Evolutionary conservation across 257 asterid species (phyloP).

Genomic region (Cruciata laevipes): DNA sequence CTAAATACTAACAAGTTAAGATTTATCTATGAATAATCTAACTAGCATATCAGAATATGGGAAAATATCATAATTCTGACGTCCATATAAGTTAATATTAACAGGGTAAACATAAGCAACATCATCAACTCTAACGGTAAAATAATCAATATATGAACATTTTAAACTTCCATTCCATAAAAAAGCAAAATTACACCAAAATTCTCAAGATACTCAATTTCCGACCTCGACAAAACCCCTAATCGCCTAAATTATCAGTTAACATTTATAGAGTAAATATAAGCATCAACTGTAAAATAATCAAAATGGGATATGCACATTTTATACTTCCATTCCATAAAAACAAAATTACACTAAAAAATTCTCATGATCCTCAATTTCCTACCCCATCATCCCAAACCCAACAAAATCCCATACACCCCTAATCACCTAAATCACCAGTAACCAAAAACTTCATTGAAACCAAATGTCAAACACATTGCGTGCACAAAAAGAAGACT

Average conservation of each 20-base stretch:
- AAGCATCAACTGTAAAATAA: not conserved
- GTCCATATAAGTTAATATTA: not conserved
- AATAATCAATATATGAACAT: no score
- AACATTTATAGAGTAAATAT: not conserved
- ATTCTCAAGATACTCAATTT: not conserved
- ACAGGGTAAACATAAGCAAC: not conserved
- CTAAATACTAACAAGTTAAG: not conserved
- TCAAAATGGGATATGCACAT: not conserved
- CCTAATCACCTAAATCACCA: not conserved
- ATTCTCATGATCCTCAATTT: not conserved
- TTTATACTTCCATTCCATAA: slow-evolving; percentile 6
- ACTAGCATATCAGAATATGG: not conserved
- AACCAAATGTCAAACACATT: slow-evolving; percentile 16
- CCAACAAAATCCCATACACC: slow-evolving; percentile 7
- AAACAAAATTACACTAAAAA: not conserved
- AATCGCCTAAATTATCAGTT: not conserved
- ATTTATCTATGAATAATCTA: not conserved
- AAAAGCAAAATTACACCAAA: not conserved
- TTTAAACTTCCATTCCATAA: not conserved
- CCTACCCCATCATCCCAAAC: not conserved
- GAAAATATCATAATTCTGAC: not conserved
- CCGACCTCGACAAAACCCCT: not conserved
- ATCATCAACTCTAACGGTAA: not conserved
- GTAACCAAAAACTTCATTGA: not conserved
- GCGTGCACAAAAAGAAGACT: not conserved